Conservation (phyloP, 1,284 basidiomycete genomes). For the Laetiporus sulphureus region DNA sequence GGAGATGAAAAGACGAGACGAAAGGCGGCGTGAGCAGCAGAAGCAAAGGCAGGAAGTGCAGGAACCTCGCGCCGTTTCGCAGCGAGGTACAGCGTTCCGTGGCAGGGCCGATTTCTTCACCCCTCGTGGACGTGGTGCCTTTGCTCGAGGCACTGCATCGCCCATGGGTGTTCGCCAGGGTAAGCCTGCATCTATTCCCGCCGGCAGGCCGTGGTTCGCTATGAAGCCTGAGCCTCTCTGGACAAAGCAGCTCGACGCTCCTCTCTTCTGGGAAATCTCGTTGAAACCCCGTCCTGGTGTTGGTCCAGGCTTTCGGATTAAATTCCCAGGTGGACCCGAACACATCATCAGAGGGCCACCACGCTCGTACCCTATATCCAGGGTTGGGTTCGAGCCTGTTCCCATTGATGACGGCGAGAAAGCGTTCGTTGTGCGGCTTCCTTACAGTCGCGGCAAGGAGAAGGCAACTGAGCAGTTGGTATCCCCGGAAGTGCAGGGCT, state of each 20-base stretch:
- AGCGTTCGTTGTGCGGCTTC: conserved; percentile 48
- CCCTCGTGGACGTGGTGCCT: conserved; percentile 38
- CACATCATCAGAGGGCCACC: conserved; percentile 25
- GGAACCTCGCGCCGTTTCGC: conserved; percentile 22
- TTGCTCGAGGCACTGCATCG: conserved; percentile 24
- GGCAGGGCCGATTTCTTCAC: conserved; percentile 33
- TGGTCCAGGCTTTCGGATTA: conserved; percentile 49
- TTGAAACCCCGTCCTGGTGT: conserved; percentile 51
- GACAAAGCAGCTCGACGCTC: conserved; percentile 73
- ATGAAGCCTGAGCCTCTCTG: conserved; percentile 73
- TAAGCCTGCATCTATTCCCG: conserved; percentile 24
- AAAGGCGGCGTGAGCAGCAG: conserved; percentile 36
- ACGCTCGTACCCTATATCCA: conserved; percentile 10
- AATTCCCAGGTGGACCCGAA: conserved; percentile 42
- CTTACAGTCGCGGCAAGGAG: conserved; percentile 32
- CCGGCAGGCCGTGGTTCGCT: conserved; percentile 54
- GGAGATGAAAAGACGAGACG: conserved; percentile 71
- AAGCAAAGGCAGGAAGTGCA: conserved; percentile 20
- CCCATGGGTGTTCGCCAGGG: conserved; percentile 18
- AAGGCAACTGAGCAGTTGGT: conserved; percentile 14
- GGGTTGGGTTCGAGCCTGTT: conserved; percentile 3
- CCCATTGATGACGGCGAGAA: conserved; percentile 35
- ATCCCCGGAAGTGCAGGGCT: background rate
- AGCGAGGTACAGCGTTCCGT: conserved; percentile 28
- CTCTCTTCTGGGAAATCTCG: conserved; percentile 55